Percentiles rank a stretch among this genome's conserved stretches.
phyloP scores from a whole-genome alignment of 108 stramenopile species.

The Chaetoceros tenuissimus region DNA sequence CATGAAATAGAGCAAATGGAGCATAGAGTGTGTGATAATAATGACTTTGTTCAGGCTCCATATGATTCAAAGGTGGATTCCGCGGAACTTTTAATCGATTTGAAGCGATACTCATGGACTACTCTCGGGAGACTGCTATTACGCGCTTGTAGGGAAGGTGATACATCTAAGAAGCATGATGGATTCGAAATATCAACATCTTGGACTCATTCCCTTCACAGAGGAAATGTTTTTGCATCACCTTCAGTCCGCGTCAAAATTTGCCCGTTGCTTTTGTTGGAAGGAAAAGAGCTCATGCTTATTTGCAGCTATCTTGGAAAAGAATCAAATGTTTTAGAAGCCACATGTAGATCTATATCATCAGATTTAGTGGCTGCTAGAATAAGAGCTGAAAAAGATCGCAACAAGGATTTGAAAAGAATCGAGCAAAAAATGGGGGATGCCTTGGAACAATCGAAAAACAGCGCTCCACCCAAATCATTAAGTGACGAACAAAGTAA shows the following conservation, averaged over 20 bases:
- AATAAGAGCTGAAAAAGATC: slow-evolving; percentile 1
- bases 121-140: slow-evolving; percentile 59
- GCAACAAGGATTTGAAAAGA: not conserved
- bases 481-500: slow-evolving; percentile 2
- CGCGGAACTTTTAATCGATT: slow-evolving; percentile 30
- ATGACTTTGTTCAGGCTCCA: not conserved
- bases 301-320: not conserved
- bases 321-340: slow-evolving; percentile 11
- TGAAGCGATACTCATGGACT: slow-evolving; percentile 77
- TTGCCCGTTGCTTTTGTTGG: slow-evolving; percentile 52
- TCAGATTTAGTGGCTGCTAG: slow-evolving; percentile 8
- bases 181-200: slow-evolving; percentile 10
- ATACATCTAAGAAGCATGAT: slow-evolving; percentile 9
- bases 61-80: slow-evolving; percentile 7
- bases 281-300: slow-evolving; percentile 1
- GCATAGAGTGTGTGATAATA: slow-evolving; percentile 8
- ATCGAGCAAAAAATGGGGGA: not conserved
- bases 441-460: not conserved
- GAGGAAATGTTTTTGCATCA: slow-evolving; percentile 39
- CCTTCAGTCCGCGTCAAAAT: slow-evolving; percentile 43
- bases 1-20: slow-evolving; percentile 19
- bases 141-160: slow-evolving; percentile 50
- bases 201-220: not conserved
- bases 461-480: not conserved
- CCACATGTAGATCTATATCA: slow-evolving; percentile 15